Evolutionary conservation across 2,329 filamentous ascomycete species (phyloP).

Genomic region (Aureobasidium vineae): DNA sequence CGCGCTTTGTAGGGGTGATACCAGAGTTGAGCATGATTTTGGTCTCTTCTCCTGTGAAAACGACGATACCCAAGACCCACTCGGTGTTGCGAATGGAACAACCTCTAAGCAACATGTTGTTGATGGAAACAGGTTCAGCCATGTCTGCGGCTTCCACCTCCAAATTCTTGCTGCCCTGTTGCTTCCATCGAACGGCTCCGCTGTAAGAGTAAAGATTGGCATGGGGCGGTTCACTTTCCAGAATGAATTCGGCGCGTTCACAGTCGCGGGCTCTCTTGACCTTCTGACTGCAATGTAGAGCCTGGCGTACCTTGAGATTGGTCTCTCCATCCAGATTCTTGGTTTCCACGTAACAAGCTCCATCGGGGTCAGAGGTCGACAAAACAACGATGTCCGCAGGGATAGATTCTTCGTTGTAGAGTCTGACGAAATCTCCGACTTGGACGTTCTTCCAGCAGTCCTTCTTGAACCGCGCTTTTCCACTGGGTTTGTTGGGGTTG

Average conservation of each 20-base stretch:
- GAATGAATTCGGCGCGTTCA: slow-evolving; percentile 78
- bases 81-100: slow-evolving; percentile 94
- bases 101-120: slow-evolving; percentile 90
- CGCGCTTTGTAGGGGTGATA: slow-evolving; percentile 89
- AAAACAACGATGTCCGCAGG: slow-evolving; percentile 91
- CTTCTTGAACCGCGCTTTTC: slow-evolving; percentile 81
- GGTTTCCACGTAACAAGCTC: slow-evolving; percentile 95
- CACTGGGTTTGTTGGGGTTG: slow-evolving; percentile 65
- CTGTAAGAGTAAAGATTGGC: slow-evolving; percentile 95
- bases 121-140: slow-evolving; percentile 90
- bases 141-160: slow-evolving; percentile 68
- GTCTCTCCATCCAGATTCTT: slow-evolving; percentile 98
- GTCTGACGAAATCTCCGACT: slow-evolving; percentile 92
- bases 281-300: slow-evolving; percentile 77
- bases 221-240: slow-evolving; percentile 89
- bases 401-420: slow-evolving; percentile 95
- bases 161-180: slow-evolving; percentile 63
- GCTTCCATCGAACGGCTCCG: slow-evolving; percentile 82
- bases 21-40: slow-evolving; percentile 99
- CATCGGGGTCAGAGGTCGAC: slow-evolving; percentile 89
- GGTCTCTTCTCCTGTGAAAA: slow-evolving; percentile 93
- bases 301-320: slow-evolving; percentile 91
- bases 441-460: slow-evolving; percentile 94
- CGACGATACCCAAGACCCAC: slow-evolving; percentile 87
- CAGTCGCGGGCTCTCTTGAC: slow-evolving; percentile 90